These are phyloP conservation scores for Pilatotrama ljubarskyi DNA, from an alignment of 768 basidiomycete genomes.

Conservation along the genomic window DNA sequence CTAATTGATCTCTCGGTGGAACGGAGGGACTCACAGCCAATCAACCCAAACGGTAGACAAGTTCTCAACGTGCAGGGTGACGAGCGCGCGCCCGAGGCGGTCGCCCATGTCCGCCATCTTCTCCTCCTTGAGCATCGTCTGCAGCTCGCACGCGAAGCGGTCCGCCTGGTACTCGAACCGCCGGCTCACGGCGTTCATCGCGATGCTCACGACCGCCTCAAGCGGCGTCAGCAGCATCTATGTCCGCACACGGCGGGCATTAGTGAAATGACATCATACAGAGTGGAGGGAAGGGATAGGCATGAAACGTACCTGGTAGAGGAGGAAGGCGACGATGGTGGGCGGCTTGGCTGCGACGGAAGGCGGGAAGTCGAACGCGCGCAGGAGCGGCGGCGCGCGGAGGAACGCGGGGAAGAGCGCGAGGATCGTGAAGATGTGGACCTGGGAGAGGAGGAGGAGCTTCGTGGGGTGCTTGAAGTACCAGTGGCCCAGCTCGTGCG, in stretches of 20 bases:
- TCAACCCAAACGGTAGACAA: constrained; percentile 93
- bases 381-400: constrained; percentile 72
- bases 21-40: constrained; percentile 65
- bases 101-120: constrained; percentile 86
- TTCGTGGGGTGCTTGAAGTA: constrained; percentile 89
- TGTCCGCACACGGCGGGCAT: not conserved
- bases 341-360: constrained; percentile 65
- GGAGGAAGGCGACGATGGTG: constrained; percentile 81
- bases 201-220: constrained; percentile 69
- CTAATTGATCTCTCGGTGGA: not conserved
- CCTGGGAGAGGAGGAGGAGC: constrained; percentile 79
- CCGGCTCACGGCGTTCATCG: constrained; percentile 80
- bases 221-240: constrained; percentile 81
- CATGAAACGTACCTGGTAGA: constrained; percentile 64
- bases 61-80: constrained; percentile 89
- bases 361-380: constrained; percentile 78
- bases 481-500: constrained; percentile 98
- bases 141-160: constrained; percentile 76
- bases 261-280: not conserved
- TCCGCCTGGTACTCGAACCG: constrained; percentile 94
- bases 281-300: not conserved
- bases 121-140: constrained; percentile 46
- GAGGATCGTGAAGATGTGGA: constrained; percentile 86
- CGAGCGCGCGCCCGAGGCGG: constrained; percentile 77
- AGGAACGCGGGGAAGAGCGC: constrained; percentile 90